Evolutionary conservation across 495 filamentous ascomycete species (phyloP).

Genomic region (Hypoxylon fuscum): DNA sequence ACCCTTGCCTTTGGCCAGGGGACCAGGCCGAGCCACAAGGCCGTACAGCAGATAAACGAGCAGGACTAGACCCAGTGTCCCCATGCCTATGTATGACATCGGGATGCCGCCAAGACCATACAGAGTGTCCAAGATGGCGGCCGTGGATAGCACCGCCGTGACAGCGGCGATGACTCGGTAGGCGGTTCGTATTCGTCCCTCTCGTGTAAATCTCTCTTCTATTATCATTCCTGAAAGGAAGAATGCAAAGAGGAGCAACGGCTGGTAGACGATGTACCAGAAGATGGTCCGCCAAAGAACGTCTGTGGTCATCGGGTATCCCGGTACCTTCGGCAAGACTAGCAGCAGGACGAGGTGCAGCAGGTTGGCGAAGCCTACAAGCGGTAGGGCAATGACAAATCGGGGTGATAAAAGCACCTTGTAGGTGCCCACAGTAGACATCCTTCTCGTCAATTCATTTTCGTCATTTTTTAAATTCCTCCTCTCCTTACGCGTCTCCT

Average conservation of each 20-base stretch:
- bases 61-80: slow-evolving; percentile 25
- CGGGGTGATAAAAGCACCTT: slow-evolving; percentile 34
- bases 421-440: slow-evolving; percentile 15
- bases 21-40: slow-evolving; percentile 30
- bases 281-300: slow-evolving; percentile 35
- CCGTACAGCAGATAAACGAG: slow-evolving; percentile 38
- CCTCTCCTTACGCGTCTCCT: slow-evolving; percentile 3
- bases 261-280: slow-evolving; percentile 37
- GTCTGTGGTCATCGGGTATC: slow-evolving; percentile 24
- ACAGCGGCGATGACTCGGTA: slow-evolving; percentile 28
- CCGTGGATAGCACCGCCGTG: slow-evolving; percentile 22
- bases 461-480: slow-evolving; percentile 5
- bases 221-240: slow-evolving; percentile 38
- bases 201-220: slow-evolving; percentile 26
- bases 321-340: slow-evolving; percentile 31
- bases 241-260: slow-evolving; percentile 32
- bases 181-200: slow-evolving; percentile 20
- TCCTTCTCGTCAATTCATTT: slow-evolving; percentile 1
- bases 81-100: slow-evolving; percentile 41
- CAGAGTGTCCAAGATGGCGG: slow-evolving; percentile 30
- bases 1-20: slow-evolving; percentile 34
- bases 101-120: slow-evolving; percentile 39
- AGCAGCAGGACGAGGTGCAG: slow-evolving; percentile 32
- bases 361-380: slow-evolving; percentile 33
- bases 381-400: slow-evolving; percentile 32